Conservation (phyloP, 1,284 basidiomycete genomes). For the Ceratobasidium sp. region DNA sequence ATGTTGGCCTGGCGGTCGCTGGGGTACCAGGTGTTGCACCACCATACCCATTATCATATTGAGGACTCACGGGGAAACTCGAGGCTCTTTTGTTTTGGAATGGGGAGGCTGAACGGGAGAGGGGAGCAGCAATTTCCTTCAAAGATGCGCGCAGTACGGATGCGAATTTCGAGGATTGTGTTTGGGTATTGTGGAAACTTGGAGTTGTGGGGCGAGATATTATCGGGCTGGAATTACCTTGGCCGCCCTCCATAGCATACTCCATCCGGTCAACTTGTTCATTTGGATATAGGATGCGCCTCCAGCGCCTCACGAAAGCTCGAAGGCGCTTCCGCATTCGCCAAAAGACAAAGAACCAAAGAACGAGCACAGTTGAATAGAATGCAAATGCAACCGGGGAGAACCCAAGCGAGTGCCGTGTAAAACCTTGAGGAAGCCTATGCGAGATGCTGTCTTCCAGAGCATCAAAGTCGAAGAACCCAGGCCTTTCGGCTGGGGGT, state of each 20-base stretch:
- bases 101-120: conserved; percentile 42
- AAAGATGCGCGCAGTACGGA: conserved; percentile 42
- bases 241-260: conserved; percentile 46
- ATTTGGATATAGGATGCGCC: conserved; percentile 38
- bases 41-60: conserved; percentile 10
- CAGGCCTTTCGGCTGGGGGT: conserved; percentile 23
- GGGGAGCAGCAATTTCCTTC: conserved; percentile 30
- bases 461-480: conserved; percentile 41
- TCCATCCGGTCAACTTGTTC: conserved; percentile 43
- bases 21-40: conserved; percentile 17
- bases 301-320: conserved; percentile 36
- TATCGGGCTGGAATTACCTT: conserved; percentile 23
- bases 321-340: conserved; percentile 50
- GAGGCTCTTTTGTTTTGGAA: conserved; percentile 41
- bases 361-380: conserved; percentile 55
- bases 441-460: conserved; percentile 71
- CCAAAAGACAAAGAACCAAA: conserved; percentile 42
- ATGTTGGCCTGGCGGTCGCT: conserved; percentile 21
- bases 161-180: conserved; percentile 34
- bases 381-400: conserved; percentile 73
- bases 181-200: conserved; percentile 31
- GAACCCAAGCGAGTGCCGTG: conserved; percentile 74
- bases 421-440: conserved; percentile 72
- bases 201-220: conserved; percentile 41
- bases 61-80: conserved; percentile 37